These are phyloP conservation scores for Sphenostylis stenocarpa DNA, from an alignment of 306 rosid genomes.

Conservation along the genomic window DNA sequence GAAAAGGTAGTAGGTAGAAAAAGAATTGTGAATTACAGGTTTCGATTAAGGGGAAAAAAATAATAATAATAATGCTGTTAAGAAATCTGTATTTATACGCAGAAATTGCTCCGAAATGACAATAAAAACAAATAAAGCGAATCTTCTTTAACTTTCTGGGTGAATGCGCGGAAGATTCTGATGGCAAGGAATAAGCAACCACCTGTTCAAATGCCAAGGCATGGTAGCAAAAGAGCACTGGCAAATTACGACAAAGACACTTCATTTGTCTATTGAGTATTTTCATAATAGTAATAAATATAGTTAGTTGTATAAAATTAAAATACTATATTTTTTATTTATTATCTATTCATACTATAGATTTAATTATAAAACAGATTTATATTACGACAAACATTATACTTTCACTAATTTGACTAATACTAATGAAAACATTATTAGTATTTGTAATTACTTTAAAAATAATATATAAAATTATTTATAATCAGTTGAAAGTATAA, in stretches of 20 bases:
- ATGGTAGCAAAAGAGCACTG: neutral
- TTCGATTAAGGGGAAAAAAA: neutral
- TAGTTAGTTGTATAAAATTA: too few species aligned
- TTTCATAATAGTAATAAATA: too few species aligned
- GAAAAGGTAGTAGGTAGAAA: slow-evolving; percentile 19
- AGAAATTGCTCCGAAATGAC: neutral
- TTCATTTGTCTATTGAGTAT: neutral
- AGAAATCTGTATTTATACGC: slow-evolving; percentile 2
- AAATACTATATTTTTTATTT: too few species aligned
- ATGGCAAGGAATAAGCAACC: neutral
- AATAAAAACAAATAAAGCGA: neutral
- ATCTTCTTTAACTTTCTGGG: slow-evolving; percentile 7
- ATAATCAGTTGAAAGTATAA: too few species aligned
- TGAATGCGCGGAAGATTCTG: slow-evolving; percentile 3
- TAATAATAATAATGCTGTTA: neutral
- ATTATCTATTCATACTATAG: too few species aligned
- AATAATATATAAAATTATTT: too few species aligned
- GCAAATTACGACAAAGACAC: neutral
- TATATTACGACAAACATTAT: too few species aligned
- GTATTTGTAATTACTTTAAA: too few species aligned
- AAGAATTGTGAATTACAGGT: neutral
- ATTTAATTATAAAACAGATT: too few species aligned
- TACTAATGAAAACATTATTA: too few species aligned
- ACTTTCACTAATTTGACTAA: too few species aligned
- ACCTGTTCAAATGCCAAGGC: neutral